phyloP scores from a whole-genome alignment of 2,329 filamentous ascomycete species.

The Fusarium austroafricanum region DNA sequence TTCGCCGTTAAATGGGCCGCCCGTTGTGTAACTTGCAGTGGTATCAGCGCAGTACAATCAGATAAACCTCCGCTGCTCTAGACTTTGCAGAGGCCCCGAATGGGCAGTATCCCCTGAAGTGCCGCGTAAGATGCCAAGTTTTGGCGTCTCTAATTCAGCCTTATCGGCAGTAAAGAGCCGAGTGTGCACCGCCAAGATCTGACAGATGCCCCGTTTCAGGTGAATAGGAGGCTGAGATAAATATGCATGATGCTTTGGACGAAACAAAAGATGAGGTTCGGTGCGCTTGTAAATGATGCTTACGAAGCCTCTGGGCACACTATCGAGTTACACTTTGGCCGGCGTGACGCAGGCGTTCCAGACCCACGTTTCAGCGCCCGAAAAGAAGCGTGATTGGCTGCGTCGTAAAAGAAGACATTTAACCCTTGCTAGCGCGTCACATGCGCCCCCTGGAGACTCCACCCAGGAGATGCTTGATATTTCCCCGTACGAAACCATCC shows the following conservation, averaged over 20 bases:
- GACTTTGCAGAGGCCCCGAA: not conserved
- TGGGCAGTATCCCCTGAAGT: not conserved
- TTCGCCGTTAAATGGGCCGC: not conserved
- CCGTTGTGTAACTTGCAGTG: not conserved
- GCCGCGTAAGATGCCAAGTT: not conserved
- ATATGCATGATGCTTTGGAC: not conserved
- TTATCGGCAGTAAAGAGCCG: not conserved
- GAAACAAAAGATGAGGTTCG: not conserved
- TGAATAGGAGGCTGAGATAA: not conserved
- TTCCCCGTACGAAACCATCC: constrained; percentile 10
- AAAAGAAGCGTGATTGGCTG: not conserved
- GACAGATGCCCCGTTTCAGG: not conserved
- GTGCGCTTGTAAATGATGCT: not conserved
- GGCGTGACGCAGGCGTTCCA: constrained; percentile 3
- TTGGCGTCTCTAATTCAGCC: not conserved
- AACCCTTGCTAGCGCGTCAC: not conserved
- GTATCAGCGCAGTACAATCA: not conserved
- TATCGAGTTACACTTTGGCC: not conserved
- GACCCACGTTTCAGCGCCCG: not conserved
- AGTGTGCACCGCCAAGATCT: not conserved
- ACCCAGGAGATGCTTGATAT: not conserved
- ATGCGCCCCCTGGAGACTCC: constrained; percentile 12
- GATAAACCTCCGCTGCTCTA: not conserved
- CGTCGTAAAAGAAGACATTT: constrained; percentile 7
- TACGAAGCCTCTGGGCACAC: not conserved